Conservation (phyloP, 108 stramenopile species). For the Fragilaria crotonensis region DNA sequence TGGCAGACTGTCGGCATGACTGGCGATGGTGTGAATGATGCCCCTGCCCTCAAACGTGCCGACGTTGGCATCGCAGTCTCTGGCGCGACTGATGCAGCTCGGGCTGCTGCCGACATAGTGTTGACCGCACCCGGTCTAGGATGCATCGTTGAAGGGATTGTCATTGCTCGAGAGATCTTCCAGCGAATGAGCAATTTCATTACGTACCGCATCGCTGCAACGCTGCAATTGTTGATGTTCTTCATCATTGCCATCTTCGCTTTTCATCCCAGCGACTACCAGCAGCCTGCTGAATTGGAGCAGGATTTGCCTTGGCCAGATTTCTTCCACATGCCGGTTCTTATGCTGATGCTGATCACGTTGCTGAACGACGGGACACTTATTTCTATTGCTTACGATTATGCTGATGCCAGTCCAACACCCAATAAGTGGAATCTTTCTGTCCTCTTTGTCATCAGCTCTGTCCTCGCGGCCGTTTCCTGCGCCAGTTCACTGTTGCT, state of each 20-base stretch:
- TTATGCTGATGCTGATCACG: slow-evolving; percentile 69
- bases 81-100: slow-evolving; percentile 69
- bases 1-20: slow-evolving; percentile 49
- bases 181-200: slow-evolving; percentile 44
- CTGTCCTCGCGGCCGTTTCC: slow-evolving; percentile 34
- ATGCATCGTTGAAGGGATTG: slow-evolving; percentile 57
- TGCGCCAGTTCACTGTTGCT: slow-evolving; percentile 38
- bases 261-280: slow-evolving; percentile 40
- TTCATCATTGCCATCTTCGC: slow-evolving; percentile 68
- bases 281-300: slow-evolving; percentile 18
- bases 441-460: slow-evolving; percentile 30
- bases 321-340: slow-evolving; percentile 65
- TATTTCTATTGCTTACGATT: slow-evolving; percentile 64
- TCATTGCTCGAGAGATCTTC: slow-evolving; percentile 44
- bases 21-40: slow-evolving; percentile 79
- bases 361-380: slow-evolving; percentile 70
- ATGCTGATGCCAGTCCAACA: slow-evolving; percentile 33
- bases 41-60: slow-evolving; percentile 66
- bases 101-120: slow-evolving; percentile 65
- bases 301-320: slow-evolving; percentile 24
- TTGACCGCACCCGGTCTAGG: slow-evolving; percentile 54
- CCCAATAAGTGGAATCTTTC: slow-evolving; percentile 54
- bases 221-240: slow-evolving; percentile 71
- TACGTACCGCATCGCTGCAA: slow-evolving; percentile 62
- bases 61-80: slow-evolving; percentile 72